Percentiles rank a stretch among this genome's conserved stretches.
phyloP scores from a whole-genome alignment of 345 rosid genomes.

The Arabis alpina region DNA sequence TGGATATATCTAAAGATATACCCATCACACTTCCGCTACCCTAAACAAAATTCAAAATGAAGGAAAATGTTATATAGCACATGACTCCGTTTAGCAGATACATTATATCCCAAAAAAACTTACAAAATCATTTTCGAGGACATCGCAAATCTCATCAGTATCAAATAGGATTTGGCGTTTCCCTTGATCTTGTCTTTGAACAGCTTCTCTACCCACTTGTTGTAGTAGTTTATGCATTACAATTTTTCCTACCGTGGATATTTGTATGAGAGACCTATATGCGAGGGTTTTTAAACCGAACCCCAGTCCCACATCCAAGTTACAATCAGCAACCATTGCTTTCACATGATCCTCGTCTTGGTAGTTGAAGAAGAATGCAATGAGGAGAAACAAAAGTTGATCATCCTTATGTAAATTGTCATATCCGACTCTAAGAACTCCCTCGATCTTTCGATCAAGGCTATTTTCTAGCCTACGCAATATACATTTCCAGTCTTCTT shows the following conservation, averaged over 20 bases:
- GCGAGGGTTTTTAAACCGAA: not conserved
- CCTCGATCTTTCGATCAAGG: not conserved
- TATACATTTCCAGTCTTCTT: conserved; percentile 20
- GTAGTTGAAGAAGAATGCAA: too few relatives aligned
- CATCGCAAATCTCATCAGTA: conserved; percentile 29
- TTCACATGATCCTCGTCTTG: not conserved
- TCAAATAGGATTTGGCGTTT: conserved; percentile 28
- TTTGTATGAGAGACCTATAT: conserved; percentile 35
- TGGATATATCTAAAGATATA: too few relatives aligned
- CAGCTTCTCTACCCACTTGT: conserved; percentile 30
- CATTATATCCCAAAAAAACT: not conserved
- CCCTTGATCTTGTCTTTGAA: not conserved
- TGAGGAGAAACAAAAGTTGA: too few relatives aligned
- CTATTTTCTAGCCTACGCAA: not conserved
- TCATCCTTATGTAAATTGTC: conserved; percentile 12
- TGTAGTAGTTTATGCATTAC: conserved; percentile 44
- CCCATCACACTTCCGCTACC: too few relatives aligned
- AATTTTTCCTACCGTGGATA: not conserved
- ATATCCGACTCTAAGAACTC: conserved; percentile 36
- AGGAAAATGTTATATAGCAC: conserved; percentile 7
- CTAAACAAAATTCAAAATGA: too few relatives aligned
- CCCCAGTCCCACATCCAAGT: not conserved
- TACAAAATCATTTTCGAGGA: conserved; percentile 12
- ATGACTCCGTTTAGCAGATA: too few relatives aligned
- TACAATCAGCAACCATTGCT: not conserved